These are phyloP conservation scores for Russula sp. DNA, from an alignment of 768 basidiomycete genomes.

Conservation along the genomic window DNA sequence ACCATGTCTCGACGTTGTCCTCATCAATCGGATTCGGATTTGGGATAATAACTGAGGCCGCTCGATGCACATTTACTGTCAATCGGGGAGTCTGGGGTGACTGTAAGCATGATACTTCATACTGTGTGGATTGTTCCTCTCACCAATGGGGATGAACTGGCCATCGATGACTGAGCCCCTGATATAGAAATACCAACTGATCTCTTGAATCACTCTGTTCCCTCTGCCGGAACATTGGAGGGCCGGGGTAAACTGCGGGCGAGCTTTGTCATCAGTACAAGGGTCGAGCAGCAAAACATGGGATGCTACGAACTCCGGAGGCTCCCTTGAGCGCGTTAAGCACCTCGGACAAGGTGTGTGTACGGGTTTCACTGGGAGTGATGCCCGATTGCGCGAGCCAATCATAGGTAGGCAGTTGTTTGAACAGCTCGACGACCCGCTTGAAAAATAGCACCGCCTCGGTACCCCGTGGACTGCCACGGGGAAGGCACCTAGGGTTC, in stretches of 20 bases:
- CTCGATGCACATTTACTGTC: conserved; percentile 51
- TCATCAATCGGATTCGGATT: conserved; percentile 43
- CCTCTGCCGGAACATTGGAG: conserved; percentile 44
- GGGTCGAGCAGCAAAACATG: conserved; percentile 17
- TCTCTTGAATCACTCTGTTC: conserved; percentile 40
- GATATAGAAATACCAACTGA: conserved; percentile 64
- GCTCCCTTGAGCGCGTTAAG: conserved; percentile 53
- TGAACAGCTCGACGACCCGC: conserved; percentile 56
- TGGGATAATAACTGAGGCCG: conserved; percentile 61
- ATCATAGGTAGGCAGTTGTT: conserved; percentile 69
- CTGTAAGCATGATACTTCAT: background rate
- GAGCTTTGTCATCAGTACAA: background rate
- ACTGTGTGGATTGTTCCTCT: conserved; percentile 25
- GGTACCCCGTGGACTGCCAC: conserved; percentile 55
- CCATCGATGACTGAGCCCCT: conserved; percentile 69
- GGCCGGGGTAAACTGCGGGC: conserved; percentile 42
- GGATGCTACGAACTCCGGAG: conserved; percentile 47
- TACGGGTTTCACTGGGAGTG: conserved; percentile 56
- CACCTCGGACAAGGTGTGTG: conserved; percentile 55
- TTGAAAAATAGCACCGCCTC: conserved; percentile 73
- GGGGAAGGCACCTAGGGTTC: conserved; percentile 53
- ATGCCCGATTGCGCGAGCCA: conserved; percentile 74
- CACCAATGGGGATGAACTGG: conserved; percentile 56
- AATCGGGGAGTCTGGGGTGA: conserved; percentile 47
- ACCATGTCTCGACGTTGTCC: conserved; percentile 18